Evolutionary conservation across 2,329 filamentous ascomycete species (phyloP), one percentile per base, ranked within the genome.

Genomic region (Hypoxylon sp.): DNA sequence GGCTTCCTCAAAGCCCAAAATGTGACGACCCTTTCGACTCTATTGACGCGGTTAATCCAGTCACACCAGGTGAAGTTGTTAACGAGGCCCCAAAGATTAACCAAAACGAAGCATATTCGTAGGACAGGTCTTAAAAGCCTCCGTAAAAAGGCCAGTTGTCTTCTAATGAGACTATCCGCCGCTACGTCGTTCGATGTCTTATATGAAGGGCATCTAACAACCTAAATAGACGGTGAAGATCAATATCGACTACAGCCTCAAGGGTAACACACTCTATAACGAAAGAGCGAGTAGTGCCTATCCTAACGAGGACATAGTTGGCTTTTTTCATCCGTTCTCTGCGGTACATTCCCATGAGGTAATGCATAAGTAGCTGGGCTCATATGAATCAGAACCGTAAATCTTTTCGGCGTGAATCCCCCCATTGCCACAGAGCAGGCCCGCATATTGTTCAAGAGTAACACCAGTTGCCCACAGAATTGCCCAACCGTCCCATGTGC

Each of bases 381-480:
- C 52, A 11, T 33, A 17, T 5, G 35, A 47, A n/a, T 35, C 39
- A 35, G 11, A 31, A 5, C n/a, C n/a, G 6, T 24, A 29, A 35
- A 35, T 22, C 17, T 19, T 14, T 13, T 54, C 29, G 29, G 26
- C 39, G 14, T 35, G 54, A 47, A 24, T 47, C 11, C 29, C 39
- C 9, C 35, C 54, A 35, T 19, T 42, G 39, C 24, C 39, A 47
- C 5, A 13, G 19, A 52, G 19, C 60, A 63, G 44, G 29, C 53
- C 42, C 48, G 24, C 14, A 19, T 14, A 33, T 37, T 37, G 37
- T 64, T 58, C 33, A 39, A 58, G 37, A 58, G 54, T 58, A 24
- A 33, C 54, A 58, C 53, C 11, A 35, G 42, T 5, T 35, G 26
- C 35, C 35, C 39, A 48, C 48, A 50, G 29, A 62, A 13, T 22